Evolutionary conservation across 352 stramenopile species (phyloP), one percentile per base, ranked within the genome.

Genomic region (Phytopythium vexans): DNA sequence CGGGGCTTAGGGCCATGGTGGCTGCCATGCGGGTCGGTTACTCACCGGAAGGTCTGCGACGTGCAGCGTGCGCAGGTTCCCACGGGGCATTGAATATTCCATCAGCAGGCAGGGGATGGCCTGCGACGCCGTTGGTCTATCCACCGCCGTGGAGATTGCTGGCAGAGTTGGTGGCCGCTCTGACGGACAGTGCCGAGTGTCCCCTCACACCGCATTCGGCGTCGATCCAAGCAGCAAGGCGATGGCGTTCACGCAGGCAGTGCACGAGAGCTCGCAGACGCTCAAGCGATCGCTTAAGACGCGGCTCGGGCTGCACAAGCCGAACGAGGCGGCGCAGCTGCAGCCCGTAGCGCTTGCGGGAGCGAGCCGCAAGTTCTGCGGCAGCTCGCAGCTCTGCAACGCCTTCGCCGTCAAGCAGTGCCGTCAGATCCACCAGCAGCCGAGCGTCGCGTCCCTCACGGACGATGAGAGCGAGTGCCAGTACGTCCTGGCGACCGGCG

Each of bases 301-400:
- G n/a, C 39, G 63, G 32, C 56, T 61, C 5, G 49, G 31, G 16
- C 59, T 49, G 32, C 46, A 59, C 11, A 58, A 63, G 49, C 50
- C 63, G 5, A 56, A 49, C 38, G 59, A 74, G 35, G 49, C 54
- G 5, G 65, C 59, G 11, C 54, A 64, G 49, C 57, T 78, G 4
- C 56, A 61, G 34, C 63, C 64, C 4, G 58, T 79, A 5, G 66
- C 70, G 14, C 63, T 73, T 3, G 66, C 69, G 3, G 69, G 66
- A 4, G 66, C 66, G 16, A 74, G 63, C 46, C 64, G 47, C 56
- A 50, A 58, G 46, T 78, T 78, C 41, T 56, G 54, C 48, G 69
- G 69, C 5, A 58, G 50, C 8, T 76, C 66, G 4, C 64, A 57
- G 16, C 54, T 68, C 12, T 78, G 66, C 63, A 79, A 67, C 44